Base-by-base conservation (phyloP, 2,329 filamentous ascomycete genomes). In the Xylariales sp. region DNA sequence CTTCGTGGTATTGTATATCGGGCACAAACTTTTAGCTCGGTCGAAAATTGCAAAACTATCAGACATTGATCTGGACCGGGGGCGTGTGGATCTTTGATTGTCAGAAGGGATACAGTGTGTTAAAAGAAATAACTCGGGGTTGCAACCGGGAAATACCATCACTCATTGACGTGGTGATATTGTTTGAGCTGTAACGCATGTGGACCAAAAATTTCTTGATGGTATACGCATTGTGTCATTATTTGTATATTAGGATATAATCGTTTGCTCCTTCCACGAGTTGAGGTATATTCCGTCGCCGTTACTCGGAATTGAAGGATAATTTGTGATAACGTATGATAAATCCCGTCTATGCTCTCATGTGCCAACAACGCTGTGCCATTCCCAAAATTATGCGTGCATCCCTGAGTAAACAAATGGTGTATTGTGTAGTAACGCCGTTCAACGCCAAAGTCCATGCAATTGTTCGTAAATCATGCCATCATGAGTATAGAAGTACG, bases 1-100 rank as follows among this genome's bases (percentile, higher is more conserved):
- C 3, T 86, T 85, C 51, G 53, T 74, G 3, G 69, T 76, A 3
- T 58, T 84, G 10, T 82, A 76, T 50, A 40, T 74, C 2, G 78
- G 74, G 2, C 82, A 85, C 64, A 86, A 85, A 65, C 32, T 71
- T 21, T 48, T 56, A 14, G 57, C 44, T 47, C 41, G 56, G 37
- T 54, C 56, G 15, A 58, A 48, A 40, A 39, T 51, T 20, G 47
- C 58, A 8, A 47, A 46, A 20, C 12, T 56, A 22, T 40, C 45
- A 12, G 51, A 60, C n/a, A 50, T 59, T 6, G 55, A 60, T 34
- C 46, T 61, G 34, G 50, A 55, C 20, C 42, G 50, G 8, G 57
- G 55, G 16, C 52, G 54, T 22, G 46, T 50, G 42, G 45, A 44
- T 40, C 44, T 46, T 27, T 47, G 43, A 18, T 41, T n/a, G n/a